Evolutionary conservation across 352 stramenopile genomes (phyloP).

Genomic region (Pythium pectinolyticum): DNA sequence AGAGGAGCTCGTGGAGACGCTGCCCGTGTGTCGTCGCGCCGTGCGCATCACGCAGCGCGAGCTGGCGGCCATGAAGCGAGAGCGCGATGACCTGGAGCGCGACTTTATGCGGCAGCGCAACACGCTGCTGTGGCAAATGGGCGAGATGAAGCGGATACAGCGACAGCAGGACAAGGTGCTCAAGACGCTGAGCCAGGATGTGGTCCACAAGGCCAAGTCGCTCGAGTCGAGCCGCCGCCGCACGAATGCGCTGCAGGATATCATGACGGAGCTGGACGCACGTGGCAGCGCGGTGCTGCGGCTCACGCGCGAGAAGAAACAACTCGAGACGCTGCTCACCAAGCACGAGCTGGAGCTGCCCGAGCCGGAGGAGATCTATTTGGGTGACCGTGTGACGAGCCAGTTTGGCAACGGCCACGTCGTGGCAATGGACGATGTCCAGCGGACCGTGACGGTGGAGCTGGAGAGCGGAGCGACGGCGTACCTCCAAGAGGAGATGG

Average conservation of each 20-base stretch:
- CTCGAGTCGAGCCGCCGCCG: conserved; percentile 69
- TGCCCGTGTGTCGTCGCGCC: conserved; percentile 61
- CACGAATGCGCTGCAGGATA: conserved; percentile 73
- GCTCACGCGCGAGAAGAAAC: conserved; percentile 64
- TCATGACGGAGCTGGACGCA: conserved; percentile 77
- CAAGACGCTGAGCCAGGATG: conserved; percentile 39
- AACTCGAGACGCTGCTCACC: conserved; percentile 51
- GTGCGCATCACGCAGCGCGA: conserved; percentile 79
- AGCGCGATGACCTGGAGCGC: conserved; percentile 77
- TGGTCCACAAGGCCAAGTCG: conserved; percentile 50
- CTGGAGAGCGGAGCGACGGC: conserved; percentile 42
- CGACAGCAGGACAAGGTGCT: conserved; percentile 71
- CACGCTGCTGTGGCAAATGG: conserved; percentile 62
- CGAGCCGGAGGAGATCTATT: conserved; percentile 62
- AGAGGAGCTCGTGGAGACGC: conserved; percentile 72
- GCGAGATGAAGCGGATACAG: conserved; percentile 68
- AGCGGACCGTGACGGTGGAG: conserved; percentile 45
- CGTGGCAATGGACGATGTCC: conserved; percentile 37
- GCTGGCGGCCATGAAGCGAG: conserved; percentile 59
- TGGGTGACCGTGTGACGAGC: conserved; percentile 55
- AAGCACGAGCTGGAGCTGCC: conserved; percentile 44
- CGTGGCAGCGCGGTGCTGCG: conserved; percentile 52
- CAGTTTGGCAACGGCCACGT: conserved; percentile 50
- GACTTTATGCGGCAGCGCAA: conserved; percentile 66
- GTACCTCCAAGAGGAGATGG: conserved; percentile 59